phyloP scores from a whole-genome alignment of 2,329 filamentous ascomycete species.

The Cladorrhinum sp. region DNA sequence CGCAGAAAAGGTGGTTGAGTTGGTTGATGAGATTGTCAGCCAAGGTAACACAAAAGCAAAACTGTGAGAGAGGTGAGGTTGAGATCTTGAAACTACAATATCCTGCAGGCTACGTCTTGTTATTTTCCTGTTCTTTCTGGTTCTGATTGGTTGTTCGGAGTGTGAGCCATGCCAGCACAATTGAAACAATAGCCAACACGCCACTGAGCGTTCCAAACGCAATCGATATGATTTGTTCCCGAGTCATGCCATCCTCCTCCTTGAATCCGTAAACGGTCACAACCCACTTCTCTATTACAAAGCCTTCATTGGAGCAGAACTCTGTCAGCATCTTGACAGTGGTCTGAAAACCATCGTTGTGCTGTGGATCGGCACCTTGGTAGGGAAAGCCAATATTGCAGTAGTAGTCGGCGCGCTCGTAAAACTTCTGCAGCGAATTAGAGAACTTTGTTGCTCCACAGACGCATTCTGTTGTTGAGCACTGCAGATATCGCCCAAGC shows the following conservation, averaged over 20 bases:
- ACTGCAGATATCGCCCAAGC: neutral
- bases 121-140: neutral
- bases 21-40: constrained; percentile 60
- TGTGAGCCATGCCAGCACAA: neutral
- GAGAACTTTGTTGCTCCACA: neutral
- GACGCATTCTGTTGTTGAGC: neutral
- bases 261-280: neutral
- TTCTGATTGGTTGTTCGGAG: neutral
- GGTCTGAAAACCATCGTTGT: neutral
- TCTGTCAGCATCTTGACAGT: neutral
- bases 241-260: neutral
- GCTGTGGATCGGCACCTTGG: neutral
- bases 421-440: neutral
- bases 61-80: neutral
- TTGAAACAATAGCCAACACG: neutral
- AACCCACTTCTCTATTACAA: neutral
- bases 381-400: neutral
- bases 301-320: neutral
- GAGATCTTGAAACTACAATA: neutral
- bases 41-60: constrained; percentile 26
- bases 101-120: neutral
- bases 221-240: neutral
- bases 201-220: neutral
- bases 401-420: neutral
- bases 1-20: constrained; percentile 60